Conservation (phyloP, 176 grass and related monocot species). For the maize (Zea mays) region Zm-B73-REFERENCE-NAM-5.0 NC_050098.1:176861501-176862000, state of each 20-base stretch:
- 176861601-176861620: background rate
- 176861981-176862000: background rate
- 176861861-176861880: slow-evolving; percentile 1
- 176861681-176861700: slow-evolving; percentile 72
- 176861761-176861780: slow-evolving; percentile 56
- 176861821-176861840: slow-evolving; percentile 73
- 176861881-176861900: background rate
- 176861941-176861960: slow-evolving; percentile 46
- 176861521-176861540: slow-evolving; percentile 22
- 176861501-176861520: slow-evolving; percentile 10
- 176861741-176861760: slow-evolving; percentile 49
- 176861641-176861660: slow-evolving; percentile 70
- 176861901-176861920: slow-evolving; percentile 27
- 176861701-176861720: slow-evolving; percentile 53
- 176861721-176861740: slow-evolving; percentile 63
- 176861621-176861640: slow-evolving; percentile 46
- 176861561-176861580: background rate
- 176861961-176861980: slow-evolving; percentile 1
- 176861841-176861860: slow-evolving; percentile 64
- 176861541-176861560: slow-evolving; percentile 1
- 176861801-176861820: slow-evolving; percentile 55
- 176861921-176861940: slow-evolving; percentile 71
- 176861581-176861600: slow-evolving; percentile 16
- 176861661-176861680: slow-evolving; percentile 71
- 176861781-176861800: slow-evolving; percentile 53